Percentiles rank a stretch among this genome's conserved stretches.
Evolutionary conservation across 441 rosid species (phyloP).

Genomic region (Euphorbia corollata): DNA sequence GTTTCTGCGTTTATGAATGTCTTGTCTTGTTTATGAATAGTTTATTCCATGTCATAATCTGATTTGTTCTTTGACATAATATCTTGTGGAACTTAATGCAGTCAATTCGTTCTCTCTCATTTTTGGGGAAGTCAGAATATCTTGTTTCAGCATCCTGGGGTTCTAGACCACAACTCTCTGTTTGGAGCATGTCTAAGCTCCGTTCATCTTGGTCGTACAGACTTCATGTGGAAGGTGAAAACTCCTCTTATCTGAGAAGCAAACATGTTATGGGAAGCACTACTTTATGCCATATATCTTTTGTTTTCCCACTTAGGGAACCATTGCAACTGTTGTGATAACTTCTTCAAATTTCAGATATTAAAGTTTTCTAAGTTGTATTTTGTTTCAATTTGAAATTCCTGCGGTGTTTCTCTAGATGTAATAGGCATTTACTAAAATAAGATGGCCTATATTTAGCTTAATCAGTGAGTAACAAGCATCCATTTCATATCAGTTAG

Average conservation of each 20-base stretch:
- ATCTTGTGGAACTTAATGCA: constrained; percentile 29
- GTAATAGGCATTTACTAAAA: neutral
- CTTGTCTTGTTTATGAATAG: neutral
- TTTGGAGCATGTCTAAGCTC: constrained; percentile 74
- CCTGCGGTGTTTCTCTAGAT: neutral
- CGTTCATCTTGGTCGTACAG: constrained; percentile 72
- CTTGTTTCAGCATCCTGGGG: constrained; percentile 69
- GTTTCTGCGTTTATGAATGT: neutral
- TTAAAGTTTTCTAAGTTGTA: neutral
- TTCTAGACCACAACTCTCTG: constrained; percentile 58
- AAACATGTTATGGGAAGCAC: neutral
- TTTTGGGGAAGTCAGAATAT: constrained; percentile 66
- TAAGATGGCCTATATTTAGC: neutral
- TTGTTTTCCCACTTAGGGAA: neutral
- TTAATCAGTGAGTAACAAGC: neutral
- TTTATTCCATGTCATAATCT: too few relatives aligned
- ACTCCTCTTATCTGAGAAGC: constrained; percentile 6
- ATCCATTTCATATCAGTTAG: neutral
- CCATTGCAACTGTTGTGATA: neutral
- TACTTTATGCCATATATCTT: constrained; percentile 1
- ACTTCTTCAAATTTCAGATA: neutral
- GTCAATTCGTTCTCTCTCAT: constrained; percentile 70
- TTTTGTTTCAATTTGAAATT: neutral
- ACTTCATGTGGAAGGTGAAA: constrained; percentile 74
- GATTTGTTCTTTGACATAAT: constrained; percentile 8